phyloP scores from a whole-genome alignment of 2,329 filamentous ascomycete genomes.

The Capronia americana region DNA sequence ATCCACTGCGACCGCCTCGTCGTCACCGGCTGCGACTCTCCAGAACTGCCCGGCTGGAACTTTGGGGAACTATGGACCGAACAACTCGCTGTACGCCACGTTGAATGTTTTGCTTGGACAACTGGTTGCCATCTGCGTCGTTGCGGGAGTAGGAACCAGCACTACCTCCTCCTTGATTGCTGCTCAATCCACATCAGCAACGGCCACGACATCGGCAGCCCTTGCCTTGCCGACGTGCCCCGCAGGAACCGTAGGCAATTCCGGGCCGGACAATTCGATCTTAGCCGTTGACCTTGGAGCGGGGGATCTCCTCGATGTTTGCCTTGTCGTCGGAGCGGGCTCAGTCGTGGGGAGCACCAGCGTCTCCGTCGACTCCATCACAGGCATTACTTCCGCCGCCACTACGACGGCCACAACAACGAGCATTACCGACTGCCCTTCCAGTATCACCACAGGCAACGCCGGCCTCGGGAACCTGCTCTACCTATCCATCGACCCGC shows the following conservation, averaged over 20 bases:
- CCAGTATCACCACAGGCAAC: slow-evolving; percentile 2
- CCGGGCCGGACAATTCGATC: slow-evolving; percentile 6
- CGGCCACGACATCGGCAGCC: neutral
- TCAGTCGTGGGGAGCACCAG: too few species aligned
- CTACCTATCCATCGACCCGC: neutral
- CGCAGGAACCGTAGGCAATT: slow-evolving; percentile 1
- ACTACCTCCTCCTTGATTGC: neutral
- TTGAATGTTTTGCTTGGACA: neutral
- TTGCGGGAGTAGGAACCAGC: neutral
- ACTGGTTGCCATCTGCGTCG: neutral
- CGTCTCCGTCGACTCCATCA: neutral
- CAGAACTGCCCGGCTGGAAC: neutral
- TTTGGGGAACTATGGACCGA: neutral
- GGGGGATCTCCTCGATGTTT: slow-evolving; percentile 4
- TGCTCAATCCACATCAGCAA: neutral
- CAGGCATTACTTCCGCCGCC: neutral
- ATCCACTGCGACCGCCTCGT: neutral
- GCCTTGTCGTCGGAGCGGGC: neutral
- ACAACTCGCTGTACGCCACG: neutral
- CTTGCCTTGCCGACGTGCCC: slow-evolving; percentile 4
- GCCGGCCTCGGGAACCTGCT: neutral
- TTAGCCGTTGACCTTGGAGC: slow-evolving; percentile 4
- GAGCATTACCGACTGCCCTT: slow-evolving; percentile 4
- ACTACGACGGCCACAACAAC: neutral
- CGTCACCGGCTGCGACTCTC: neutral